Base-by-base conservation (phyloP, 305 asterid genomes). In the Fraxinus angustifolia region DNA sequence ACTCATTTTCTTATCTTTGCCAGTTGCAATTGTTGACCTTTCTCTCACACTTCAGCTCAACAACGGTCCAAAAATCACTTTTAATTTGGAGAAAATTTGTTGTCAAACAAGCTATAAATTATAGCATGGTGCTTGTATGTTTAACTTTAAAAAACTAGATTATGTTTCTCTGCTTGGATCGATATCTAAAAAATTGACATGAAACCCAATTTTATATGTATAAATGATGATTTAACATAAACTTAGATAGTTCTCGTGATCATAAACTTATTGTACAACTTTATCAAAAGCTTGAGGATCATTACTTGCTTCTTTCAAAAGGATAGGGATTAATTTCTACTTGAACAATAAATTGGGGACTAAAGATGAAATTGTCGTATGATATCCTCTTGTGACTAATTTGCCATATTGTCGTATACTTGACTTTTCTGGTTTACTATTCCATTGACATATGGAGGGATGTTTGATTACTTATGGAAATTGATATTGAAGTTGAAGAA, bases 351-450 rank as follows among this genome's bases (percentile, higher is more conserved):
- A 17, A 6, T 58, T 19, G 68, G 68, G 5, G 33, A 23, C 33
- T 62, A 19, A 6, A 17, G 14, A 62, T 19, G 71, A 8, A 62
- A 8, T 62, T 21, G 2, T 7, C 71, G 31, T 3, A 19, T 60
- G 3, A 21, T 60, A 60, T 21, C 26, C 6, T 60, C 71, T 38
- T 78, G 62, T 53, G 82, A 85, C 88, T 30, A 83, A 72, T 62
- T 17, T 83, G 33, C 88, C 87, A 84, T 74, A 1, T 77, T 40
- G 16, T 12, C 0, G 17, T 42, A 1, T 5, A 21, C 26, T 8
- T 8, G 6, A 19, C 35, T 31, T 65, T 31, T 30, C n/a, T 30
- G 8, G 2, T 50, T 50, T 16, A 6, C 8, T 4, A 14, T 50
- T 4, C 62, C 23, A 50, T n/a, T 50, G 62, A 50, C 62, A 50